Evolutionary conservation across 257 asterid species (phyloP), one percentile per base, ranked within the genome.

Genomic region (Sherardia arvensis): DNA sequence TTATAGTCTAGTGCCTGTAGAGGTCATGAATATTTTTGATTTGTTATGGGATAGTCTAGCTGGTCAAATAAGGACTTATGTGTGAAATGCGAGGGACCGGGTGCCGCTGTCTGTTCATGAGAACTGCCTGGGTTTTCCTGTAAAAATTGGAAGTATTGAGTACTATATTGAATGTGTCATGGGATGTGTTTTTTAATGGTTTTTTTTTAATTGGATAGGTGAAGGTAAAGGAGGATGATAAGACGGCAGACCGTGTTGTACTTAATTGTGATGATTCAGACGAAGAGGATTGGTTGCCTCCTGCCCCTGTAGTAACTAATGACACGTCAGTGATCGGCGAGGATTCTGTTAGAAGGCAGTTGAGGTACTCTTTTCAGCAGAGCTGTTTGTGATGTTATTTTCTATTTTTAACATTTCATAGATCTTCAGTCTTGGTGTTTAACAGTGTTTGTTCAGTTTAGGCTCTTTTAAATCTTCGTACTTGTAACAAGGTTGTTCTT

Each of bases 211-310:
- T 10, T 70, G 10, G 66, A 57, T 82, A 90, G 95, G 80, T 48
- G 8, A 77, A 72, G 95, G 80, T 48, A 7, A 77, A 72, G 51
- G 68, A 76, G 76, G 70, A 83, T 68, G 75, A 60, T 53, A 69
- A 75, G 63, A 71, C 74, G 60, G 79, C 8, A 47, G 78, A 15
- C 20, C 78, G 61, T 58, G 78, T 60, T 45, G 75, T 73, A 65
- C 43, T 85, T 36, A 62, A 77, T 55, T 76, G 78, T 68, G 87
- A 84, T 25, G 92, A 67, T 53, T 47, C 70, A 18, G 88, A 80
- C 38, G 93, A 91, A 66, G 94, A 90, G 69, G 99, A 89, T 69
- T 93, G 99, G 99, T 74, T 93, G 69, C 87, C 84, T 38, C 94
- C 95, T 28, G 87, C 99, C 0, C 97, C 94, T 4, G 80, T 74